phyloP scores from a whole-genome alignment of 2,329 filamentous ascomycete species.

The Coniochaeta prunicola region DNA sequence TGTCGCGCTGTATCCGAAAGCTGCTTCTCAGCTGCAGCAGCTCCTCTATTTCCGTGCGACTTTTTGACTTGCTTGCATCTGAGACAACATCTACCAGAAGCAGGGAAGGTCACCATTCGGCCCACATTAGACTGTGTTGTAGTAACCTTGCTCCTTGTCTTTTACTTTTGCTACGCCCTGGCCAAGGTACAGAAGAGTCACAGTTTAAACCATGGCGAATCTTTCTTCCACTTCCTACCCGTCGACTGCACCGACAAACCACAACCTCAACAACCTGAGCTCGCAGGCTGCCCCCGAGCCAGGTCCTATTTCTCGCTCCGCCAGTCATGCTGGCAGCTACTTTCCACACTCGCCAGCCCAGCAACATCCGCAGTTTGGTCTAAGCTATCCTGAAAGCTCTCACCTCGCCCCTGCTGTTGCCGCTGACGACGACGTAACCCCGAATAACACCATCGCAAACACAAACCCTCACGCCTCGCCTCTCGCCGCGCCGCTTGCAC shows the following conservation, averaged over 20 bases:
- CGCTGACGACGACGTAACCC: constrained; percentile 5
- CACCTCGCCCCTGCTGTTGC: background rate
- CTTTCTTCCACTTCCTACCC: background rate
- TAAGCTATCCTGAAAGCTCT: background rate
- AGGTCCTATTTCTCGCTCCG: background rate
- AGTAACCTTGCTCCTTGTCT: background rate
- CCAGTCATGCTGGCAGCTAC: constrained; percentile 3
- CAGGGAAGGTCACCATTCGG: background rate
- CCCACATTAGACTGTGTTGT: background rate
- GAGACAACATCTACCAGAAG: background rate
- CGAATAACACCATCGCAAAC: constrained; percentile 13
- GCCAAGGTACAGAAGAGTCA: too few species aligned
- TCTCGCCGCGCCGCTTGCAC: constrained; percentile 12
- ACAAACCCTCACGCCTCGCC: constrained; percentile 4
- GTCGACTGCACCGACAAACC: background rate
- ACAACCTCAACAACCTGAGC: background rate
- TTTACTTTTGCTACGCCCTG: background rate
- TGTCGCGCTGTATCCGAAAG: background rate
- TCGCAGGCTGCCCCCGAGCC: background rate
- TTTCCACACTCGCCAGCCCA: constrained; percentile 4
- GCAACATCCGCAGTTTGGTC: constrained; percentile 2
- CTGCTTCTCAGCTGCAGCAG: background rate
- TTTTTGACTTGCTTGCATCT: background rate
- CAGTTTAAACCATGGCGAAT: background rate
- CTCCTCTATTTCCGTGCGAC: background rate